Evolutionary conservation across 176 grass and related monocot species (phyloP), one percentile per base, ranked within the genome.

Genomic region (Aegilops longissima): DNA sequence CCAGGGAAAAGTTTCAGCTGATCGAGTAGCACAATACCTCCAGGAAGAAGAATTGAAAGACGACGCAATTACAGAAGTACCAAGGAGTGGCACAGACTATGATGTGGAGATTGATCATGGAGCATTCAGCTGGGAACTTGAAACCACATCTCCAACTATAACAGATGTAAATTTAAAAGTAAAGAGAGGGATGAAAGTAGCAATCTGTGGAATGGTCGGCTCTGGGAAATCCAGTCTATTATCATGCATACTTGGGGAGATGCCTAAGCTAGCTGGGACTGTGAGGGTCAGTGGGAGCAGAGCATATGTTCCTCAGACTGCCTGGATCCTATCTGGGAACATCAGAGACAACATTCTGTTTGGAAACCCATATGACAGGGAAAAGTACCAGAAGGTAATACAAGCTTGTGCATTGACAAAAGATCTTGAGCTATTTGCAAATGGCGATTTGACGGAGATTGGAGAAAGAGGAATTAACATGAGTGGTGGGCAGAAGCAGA

Each of bases 401-500:
- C 79, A 96, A 82, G 88, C 94, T 58, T 98, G 94, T 70, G 82
- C 92, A 16, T 38, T 98, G 36, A 89, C 73, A 45, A 98, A 96
- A 85, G 97, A 98, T 77, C 73, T 98, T 39, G 97, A 98, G 31
- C 85, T 98, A 49, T 96, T 98, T 88, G 87, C 97, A 40, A 96
- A 94, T 88, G 92, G 94, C 54, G 97, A 98, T 80, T 82, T 96
- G 42, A 98, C 97, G 80, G 97, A 98, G 92, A 98, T 98, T 81
- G 97, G 97, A 74, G 97, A 98, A 88, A 98, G 97, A 88, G 97
- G 97, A 75, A 98, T 98, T 91, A 98, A 98, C 66, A 94, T 98
- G 97, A 98, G 97, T 27, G 97, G 97, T 83, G 93, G 97, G 25
- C 97, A 98, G 80, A 98, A 98, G 76, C 97, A 98, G 66, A 63